Evolutionary conservation across 441 rosid species (phyloP).

Genomic region (Syzygium malaccense): DNA sequence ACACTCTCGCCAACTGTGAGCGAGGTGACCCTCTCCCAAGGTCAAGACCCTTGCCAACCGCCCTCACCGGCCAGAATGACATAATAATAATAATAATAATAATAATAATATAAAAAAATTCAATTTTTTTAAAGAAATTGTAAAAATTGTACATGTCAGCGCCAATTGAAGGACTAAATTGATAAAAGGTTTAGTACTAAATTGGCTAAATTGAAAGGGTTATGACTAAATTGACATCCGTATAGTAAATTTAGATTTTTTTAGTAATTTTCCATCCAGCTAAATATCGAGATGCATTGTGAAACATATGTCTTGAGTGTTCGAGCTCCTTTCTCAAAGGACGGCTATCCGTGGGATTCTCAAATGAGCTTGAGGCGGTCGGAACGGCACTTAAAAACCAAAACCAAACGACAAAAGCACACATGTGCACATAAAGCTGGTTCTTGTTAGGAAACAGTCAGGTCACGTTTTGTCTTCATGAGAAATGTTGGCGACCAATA

Average conservation of each 20-base stretch:
- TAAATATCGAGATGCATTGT: background rate
- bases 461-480: background rate
- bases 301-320: background rate
- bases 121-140: too few species aligned
- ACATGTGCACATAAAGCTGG: background rate
- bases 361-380: background rate
- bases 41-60: too few species aligned
- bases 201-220: background rate
- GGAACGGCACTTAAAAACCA: background rate
- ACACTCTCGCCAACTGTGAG: background rate
- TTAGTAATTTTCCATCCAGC: background rate
- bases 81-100: too few species aligned
- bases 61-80: too few species aligned
- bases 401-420: background rate
- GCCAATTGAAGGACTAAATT: background rate
- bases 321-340: background rate
- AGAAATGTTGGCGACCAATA: background rate
- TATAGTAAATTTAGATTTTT: background rate
- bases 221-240: background rate
- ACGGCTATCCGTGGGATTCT: background rate
- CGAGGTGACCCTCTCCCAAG: too few species aligned
- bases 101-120: too few species aligned
- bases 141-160: too few species aligned
- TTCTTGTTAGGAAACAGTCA: background rate
- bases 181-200: background rate